Percentiles rank a stretch among this genome's conserved stretches.
Conservation (phyloP, 768 basidiomycete species). For the Termitomyces bulborhizus region DNA sequence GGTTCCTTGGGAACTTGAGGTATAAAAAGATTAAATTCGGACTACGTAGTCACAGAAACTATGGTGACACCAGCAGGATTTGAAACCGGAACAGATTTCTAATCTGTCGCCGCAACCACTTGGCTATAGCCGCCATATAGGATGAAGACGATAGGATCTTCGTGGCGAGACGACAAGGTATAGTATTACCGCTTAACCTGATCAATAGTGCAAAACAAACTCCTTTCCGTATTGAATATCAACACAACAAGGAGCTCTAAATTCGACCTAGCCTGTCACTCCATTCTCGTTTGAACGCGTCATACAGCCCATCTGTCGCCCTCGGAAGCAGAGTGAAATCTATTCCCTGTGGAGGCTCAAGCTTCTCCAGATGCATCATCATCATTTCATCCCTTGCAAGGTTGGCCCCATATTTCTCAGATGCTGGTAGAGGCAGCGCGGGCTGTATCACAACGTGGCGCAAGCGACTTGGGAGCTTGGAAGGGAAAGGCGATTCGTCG, state of each 20-base stretch:
- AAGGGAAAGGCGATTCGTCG: slow-evolving; percentile 13
- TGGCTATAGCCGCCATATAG: too few relatives aligned
- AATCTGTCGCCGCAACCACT: too few relatives aligned
- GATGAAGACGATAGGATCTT: too few relatives aligned
- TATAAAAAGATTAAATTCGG: too few relatives aligned
- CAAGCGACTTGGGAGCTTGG: slow-evolving; percentile 21
- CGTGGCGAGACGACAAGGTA: too few relatives aligned
- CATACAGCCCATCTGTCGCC: not conserved
- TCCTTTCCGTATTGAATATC: too few relatives aligned
- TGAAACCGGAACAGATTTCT: too few relatives aligned
- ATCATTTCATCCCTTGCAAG: slow-evolving; percentile 22
- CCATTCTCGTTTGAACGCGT: slow-evolving; percentile 16
- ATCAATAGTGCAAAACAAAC: too few relatives aligned
- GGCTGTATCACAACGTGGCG: slow-evolving; percentile 22
- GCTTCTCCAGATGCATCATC: slow-evolving; percentile 19
- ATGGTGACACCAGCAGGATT: too few relatives aligned
- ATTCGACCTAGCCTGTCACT: slow-evolving; percentile 12
- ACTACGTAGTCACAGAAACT: too few relatives aligned
- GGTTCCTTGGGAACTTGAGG: too few relatives aligned
- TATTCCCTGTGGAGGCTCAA: slow-evolving; percentile 7
- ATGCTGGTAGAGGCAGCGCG: slow-evolving; percentile 13
- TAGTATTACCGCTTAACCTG: too few relatives aligned
- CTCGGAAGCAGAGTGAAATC: slow-evolving; percentile 8
- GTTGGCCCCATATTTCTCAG: slow-evolving; percentile 8
- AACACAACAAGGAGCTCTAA: not conserved